Evolutionary conservation across 2,329 filamentous ascomycete genomes (phyloP).

Genomic region (Colletotrichum plurivorum): DNA sequence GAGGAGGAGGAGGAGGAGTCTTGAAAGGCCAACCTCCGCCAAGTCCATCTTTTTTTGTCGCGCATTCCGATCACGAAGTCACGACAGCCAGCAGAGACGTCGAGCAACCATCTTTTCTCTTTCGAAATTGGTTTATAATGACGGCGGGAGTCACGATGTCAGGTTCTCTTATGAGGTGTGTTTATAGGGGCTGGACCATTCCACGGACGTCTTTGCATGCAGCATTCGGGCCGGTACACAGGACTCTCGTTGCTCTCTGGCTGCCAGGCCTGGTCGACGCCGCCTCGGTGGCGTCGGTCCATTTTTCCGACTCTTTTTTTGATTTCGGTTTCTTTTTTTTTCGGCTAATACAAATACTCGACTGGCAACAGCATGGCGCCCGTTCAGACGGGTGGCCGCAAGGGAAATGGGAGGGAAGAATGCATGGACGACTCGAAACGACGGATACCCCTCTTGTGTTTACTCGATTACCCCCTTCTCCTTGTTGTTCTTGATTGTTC

Average conservation of each 20-base stretch:
- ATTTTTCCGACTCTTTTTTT: conserved; percentile 42
- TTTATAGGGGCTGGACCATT: conserved; percentile 33
- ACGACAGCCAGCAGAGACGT: conserved; percentile 47
- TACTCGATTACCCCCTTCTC: conserved; percentile 41
- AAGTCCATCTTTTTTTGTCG: conserved; percentile 47
- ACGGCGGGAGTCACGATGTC: conserved; percentile 34
- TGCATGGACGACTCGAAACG: conserved; percentile 60
- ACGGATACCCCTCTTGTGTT: conserved; percentile 57
- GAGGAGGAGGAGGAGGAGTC: conserved; percentile 60
- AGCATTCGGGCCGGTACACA: conserved; percentile 39
- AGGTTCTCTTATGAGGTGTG: conserved; percentile 16
- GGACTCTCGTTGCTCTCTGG: conserved; percentile 40
- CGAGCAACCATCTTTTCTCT: conserved; percentile 28
- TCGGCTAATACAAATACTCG: conserved; percentile 52
- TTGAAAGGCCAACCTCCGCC: conserved; percentile 37
- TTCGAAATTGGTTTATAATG: conserved; percentile 34
- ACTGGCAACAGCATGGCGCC: conserved; percentile 56
- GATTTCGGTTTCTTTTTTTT: conserved; percentile 36
- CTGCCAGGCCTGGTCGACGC: conserved; percentile 29
- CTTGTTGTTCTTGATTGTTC: conserved; percentile 35
- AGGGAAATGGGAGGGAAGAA: conserved; percentile 53
- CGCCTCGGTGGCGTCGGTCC: conserved; percentile 8
- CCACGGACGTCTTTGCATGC: conserved; percentile 23
- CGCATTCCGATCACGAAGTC: conserved; percentile 51
- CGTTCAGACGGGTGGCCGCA: conserved; percentile 47